Base-by-base conservation (phyloP, 805 yeast genomes). In the Saturnispora dispora region DNA sequence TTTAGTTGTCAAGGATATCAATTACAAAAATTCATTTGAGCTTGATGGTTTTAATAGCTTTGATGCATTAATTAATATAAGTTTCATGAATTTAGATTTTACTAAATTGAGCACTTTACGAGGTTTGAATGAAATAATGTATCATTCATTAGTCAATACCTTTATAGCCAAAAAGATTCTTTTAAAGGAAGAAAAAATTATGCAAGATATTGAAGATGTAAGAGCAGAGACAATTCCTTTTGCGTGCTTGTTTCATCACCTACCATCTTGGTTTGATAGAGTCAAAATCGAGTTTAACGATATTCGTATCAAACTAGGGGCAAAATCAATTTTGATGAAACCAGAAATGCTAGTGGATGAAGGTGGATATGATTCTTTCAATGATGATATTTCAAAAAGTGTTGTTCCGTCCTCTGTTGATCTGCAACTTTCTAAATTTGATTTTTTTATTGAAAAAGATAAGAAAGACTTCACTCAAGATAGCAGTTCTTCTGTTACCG, bases 261-360 rank as follows among this genome's bases (percentile, higher is more conserved):
- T 72, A 20, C 76, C 76, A 3, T 28, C 42, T 1, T 66, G 69
- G 64, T 63, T 73, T 25, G 63, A 63, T 37, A 58, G 55, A 6
- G 15, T 64, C 6, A 60, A 57, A 17, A 15, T 72, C 4, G 48
- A 52, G 11, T 3, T 59, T 2, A 42, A 43, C 6, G 48, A 53
- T 17, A 47, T 56, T 5, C 46, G 42, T 10, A 5, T 59, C 2
- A 50, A 42, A 30, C 15, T 57, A 1, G 63, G 62, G 4, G 47
- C 65, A 0, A 53, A 57, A 45, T 60, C 65, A 0, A 52, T 60
- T 11, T 56, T 59, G 27, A 55, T 56, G 52, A 50, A 56, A 2
- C 27, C 28, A 3, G 52, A 54, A n/a, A 39, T 53, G 1, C 32
- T 57, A 7, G 2, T 54, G 4, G 40, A 46, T 45, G 56, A 54